These are phyloP conservation scores for Lachnellula occidentalis DNA, from an alignment of 2,329 filamentous ascomycete genomes.

Conservation along the genomic window DNA sequence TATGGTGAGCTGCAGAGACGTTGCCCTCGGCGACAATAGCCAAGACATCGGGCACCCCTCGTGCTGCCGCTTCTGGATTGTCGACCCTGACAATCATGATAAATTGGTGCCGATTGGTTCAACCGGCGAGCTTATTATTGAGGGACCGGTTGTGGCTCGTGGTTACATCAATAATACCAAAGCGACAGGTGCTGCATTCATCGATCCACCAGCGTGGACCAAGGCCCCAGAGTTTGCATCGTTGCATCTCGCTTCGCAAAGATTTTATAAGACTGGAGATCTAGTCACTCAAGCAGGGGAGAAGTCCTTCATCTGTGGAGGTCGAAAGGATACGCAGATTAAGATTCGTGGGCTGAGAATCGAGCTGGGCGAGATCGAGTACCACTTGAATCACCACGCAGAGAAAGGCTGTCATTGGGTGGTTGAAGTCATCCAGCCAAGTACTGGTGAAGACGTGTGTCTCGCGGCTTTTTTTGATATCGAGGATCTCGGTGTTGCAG, in stretches of 20 bases:
- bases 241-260: no score
- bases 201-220: neutral
- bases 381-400: neutral
- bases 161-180: constrained; percentile 1
- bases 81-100: neutral
- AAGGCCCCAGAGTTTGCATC: neutral
- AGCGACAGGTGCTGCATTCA: neutral
- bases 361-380: neutral
- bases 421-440: no score
- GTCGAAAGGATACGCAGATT: neutral
- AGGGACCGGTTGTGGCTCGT: constrained; percentile 3
- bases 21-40: neutral
- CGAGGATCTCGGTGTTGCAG: no score
- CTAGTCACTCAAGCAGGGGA: neutral
- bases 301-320: neutral
- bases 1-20: neutral
- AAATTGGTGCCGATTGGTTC: constrained; percentile 1
- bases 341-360: neutral
- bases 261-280: neutral
- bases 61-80: neutral
- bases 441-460: no score
- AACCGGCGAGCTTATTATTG: constrained; percentile 4
- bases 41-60: neutral
- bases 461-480: no score
- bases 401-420: no score